Base-by-base conservation (phyloP, 2,329 filamentous ascomycete species). In the Ilyonectria sp. region DNA sequence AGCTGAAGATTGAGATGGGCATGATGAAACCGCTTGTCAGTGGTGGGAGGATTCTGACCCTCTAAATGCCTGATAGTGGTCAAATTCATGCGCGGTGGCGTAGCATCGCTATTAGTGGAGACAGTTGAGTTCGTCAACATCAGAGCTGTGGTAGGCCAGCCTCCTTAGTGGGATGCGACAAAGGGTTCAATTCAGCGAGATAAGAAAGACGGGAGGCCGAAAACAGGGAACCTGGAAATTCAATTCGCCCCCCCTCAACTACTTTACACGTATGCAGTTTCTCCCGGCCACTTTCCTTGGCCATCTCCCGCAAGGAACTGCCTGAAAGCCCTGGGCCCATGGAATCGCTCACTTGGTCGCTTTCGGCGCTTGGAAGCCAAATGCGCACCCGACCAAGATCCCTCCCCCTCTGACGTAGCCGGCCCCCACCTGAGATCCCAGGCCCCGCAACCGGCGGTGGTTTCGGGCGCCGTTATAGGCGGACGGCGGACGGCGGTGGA, bases 381-480 rank as follows among this genome's bases (percentile, higher is more conserved):
- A 54, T 29, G 37, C 23, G 26, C 11, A 15, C 21, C 23, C 21
- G 31, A 19, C 15, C 23, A 52, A 35, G 57, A 65, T 31, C 33
- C 57, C 63, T 47, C 43, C 52, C 46, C 37, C 63, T 58, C 61
- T 75, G 73, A 75, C 73, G 73, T 75, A 74, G 52, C 10, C 15
- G 26, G 57, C 57, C 46, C 55, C 73, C 73, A 74, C 73, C 19
- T 2, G 11, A 50, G 52, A 66, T 53, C 65, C 55, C 58, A 69
- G 26, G 55, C 57, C 57, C 73, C 69, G 60, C 71, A 56, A 65
- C 59, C 56, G 53, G 59, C 63, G 60, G 62, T 47, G 64, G 65
- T 65, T 50, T 70, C 49, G 55, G 61, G 63, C 17, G 68, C 60
- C 59, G 63, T 68, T 56, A 75, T 75, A 75, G 73, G 73, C 63